These are phyloP conservation scores for Rhizopus arrhizus DNA, from an alignment of 371 early-diverging fungal species.

Conservation along the genomic window DNA sequence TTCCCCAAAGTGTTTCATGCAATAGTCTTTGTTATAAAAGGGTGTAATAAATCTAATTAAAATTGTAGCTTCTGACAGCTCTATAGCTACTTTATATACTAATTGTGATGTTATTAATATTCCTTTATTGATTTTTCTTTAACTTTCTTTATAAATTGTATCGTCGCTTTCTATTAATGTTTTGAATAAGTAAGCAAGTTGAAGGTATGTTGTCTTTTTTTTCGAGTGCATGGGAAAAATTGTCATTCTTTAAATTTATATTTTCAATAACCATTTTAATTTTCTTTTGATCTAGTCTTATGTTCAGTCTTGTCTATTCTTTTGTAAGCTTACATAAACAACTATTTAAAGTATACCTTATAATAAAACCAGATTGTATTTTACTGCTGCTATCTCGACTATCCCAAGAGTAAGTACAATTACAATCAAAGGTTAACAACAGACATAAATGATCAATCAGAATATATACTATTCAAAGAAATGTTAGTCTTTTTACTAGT, in stretches of 20 bases:
- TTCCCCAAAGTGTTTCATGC: slow-evolving; percentile 39
- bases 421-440: slow-evolving; percentile 35
- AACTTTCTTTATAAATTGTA: slow-evolving; percentile 48
- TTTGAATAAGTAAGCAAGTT: slow-evolving; percentile 42
- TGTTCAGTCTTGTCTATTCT: slow-evolving; percentile 54
- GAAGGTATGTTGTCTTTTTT: too few species aligned
- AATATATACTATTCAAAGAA: slow-evolving; percentile 44
- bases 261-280: slow-evolving; percentile 46
- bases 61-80: slow-evolving; percentile 39
- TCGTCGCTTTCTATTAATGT: slow-evolving; percentile 48
- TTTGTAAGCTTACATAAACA: slow-evolving; percentile 36
- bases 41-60: slow-evolving; percentile 9
- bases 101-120: slow-evolving; percentile 40
- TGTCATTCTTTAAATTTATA: slow-evolving; percentile 57
- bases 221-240: not conserved
- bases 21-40: slow-evolving; percentile 27
- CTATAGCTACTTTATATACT: slow-evolving; percentile 43
- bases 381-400: slow-evolving; percentile 57
- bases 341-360: not conserved
- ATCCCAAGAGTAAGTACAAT: slow-evolving; percentile 36
- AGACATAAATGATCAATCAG: slow-evolving; percentile 28
- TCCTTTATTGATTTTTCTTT: slow-evolving; percentile 35
- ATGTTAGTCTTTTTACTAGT: slow-evolving; percentile 50
- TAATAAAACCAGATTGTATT: slow-evolving; percentile 31
- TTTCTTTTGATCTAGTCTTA: slow-evolving; percentile 53